Base-by-base conservation (phyloP, 1,284 basidiomycete genomes). In the Phellinidium pouzarii region DNA sequence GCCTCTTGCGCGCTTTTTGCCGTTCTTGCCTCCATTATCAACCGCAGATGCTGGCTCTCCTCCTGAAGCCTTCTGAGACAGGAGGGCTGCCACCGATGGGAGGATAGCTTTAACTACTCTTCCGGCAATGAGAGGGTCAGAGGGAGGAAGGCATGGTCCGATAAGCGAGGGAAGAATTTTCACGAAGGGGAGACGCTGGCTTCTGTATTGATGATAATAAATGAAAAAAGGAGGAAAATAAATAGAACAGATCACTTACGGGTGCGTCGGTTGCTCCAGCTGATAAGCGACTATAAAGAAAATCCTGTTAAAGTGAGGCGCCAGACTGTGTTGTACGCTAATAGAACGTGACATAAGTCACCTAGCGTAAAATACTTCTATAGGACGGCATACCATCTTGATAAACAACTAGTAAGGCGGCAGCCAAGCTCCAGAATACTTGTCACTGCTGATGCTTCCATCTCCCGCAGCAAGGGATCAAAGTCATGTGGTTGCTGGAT, bases 1-100 rank as follows among this genome's bases (percentile, higher is more conserved):
- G 4, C 78, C 84, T 29, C 84, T 76, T 17, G 78, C 76, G 38
- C 87, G 74, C 66, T 91, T 94, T 68, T 87, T 93, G 45, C 80
- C 79, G 60, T 82, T 82, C 62, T 74, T 82, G 6, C 66, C 71
- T 52, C 71, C 74, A 58, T 59, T 48, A 2, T 60, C 57, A 22
- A 58, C 62, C 12, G 53, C 63, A 52, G 60, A 60, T 48, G 47
- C 55, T 53, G 49, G 51, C 3, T 57, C 56, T 12, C 71, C 68
- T 1, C 38, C 52, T 3, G 43, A 26, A 6, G 70, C 59, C 34
- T 76, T 70, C 14, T 65, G 62, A 0, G 73, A 65, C 49, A 87
- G 68, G 6, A 89, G 62, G 27, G 68, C 60, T 0, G 77, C 71
- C 14, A 87, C 60, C 5, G 69, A 66, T 1, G 76, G 73, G 5